phyloP scores from a whole-genome alignment of 2,329 filamentous ascomycete species.

The Diplodia corticola region DNA sequence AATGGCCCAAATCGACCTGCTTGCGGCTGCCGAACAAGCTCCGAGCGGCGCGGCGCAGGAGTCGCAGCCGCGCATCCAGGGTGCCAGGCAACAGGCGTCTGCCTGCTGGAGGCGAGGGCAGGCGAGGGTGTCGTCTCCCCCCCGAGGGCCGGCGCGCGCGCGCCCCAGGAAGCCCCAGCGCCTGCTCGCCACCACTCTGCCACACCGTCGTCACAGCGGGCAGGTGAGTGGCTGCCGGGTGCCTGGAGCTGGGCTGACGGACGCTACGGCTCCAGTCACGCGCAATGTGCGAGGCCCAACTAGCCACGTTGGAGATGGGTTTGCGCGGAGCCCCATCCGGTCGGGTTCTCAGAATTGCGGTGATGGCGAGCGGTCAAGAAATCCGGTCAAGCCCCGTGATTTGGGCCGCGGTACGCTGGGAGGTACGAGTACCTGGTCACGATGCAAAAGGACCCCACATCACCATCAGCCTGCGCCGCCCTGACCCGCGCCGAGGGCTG shows the following conservation, averaged over 20 bases:
- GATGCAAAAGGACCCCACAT: constrained; percentile 13
- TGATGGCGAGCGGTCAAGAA: constrained; percentile 17
- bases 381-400: constrained; percentile 8
- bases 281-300: constrained; percentile 9
- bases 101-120: constrained; percentile 11
- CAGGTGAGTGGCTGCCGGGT: constrained; percentile 10
- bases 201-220: not conserved
- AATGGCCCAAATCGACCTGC: constrained; percentile 9
- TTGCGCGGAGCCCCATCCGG: constrained; percentile 17
- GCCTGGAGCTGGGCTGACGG: constrained; percentile 17
- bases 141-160: not conserved
- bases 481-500: not conserved
- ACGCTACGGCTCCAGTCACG: constrained; percentile 15
- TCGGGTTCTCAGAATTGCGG: constrained; percentile 8
- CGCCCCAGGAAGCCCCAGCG: not conserved
- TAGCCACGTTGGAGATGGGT: constrained; percentile 16
- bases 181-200: not conserved
- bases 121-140: not conserved
- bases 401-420: constrained; percentile 13
- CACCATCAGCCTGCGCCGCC: constrained; percentile 1
- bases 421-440: constrained; percentile 18
- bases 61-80: not conserved
- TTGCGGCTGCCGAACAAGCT: constrained; percentile 9
- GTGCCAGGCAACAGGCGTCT: constrained; percentile 7
- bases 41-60: not conserved